These are phyloP conservation scores for Starmerella cellae DNA, from an alignment of 805 yeast species.

Conservation along the genomic window DNA sequence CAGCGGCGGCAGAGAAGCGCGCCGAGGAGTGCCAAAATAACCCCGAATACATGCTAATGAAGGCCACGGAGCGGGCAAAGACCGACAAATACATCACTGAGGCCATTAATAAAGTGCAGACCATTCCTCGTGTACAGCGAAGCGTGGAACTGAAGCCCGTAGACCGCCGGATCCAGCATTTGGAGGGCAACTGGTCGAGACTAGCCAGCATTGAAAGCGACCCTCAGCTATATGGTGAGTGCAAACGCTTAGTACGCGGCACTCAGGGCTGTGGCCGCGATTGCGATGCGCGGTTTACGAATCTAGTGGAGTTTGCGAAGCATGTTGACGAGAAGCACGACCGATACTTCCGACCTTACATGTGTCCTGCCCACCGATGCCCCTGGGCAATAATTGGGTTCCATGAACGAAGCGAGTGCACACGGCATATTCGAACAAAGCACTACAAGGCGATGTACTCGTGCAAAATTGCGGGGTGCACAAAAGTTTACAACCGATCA, in stretches of 20 bases:
- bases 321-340: conserved; percentile 16
- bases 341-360: conserved; percentile 14
- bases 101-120: conserved; percentile 14
- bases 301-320: conserved; percentile 10
- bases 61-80: conserved; percentile 4
- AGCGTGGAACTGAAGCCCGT: conserved; percentile 10
- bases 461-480: conserved; percentile 16
- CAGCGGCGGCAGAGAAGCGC: conserved; percentile 12
- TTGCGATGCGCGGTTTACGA: conserved; percentile 15
- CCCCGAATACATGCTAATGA: conserved; percentile 1
- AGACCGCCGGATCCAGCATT: conserved; percentile 10
- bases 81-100: conserved; percentile 16
- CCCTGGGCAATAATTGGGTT: conserved; percentile 19
- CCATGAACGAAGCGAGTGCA: conserved; percentile 20
- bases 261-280: conserved; percentile 20
- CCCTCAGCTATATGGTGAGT: conserved; percentile 11
- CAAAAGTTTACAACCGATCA: conserved; percentile 16
- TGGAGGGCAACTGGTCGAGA: conserved; percentile 12
- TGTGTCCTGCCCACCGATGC: conserved; percentile 14
- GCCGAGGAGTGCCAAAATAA: conserved; percentile 4
- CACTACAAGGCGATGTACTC: conserved; percentile 19
- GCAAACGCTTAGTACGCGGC: conserved; percentile 16
- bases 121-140: conserved; percentile 7
- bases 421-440: conserved; percentile 19
- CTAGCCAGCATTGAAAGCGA: conserved; percentile 5